These are phyloP conservation scores for Globisporangium echinulatum DNA, from an alignment of 352 stramenopile species.

Conservation along the genomic window DNA sequence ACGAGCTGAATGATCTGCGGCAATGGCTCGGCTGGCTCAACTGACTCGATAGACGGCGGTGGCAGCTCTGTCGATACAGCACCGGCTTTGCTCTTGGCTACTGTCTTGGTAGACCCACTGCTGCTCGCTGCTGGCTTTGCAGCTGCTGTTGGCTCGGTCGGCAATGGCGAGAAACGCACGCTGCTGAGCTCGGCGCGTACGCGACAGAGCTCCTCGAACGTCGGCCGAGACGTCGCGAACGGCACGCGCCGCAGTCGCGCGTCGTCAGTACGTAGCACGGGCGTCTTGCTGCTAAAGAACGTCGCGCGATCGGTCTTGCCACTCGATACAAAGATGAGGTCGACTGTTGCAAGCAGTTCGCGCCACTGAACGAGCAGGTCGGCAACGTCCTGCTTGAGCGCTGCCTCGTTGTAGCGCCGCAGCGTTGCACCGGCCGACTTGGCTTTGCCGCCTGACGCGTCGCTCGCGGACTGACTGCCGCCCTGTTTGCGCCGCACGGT, in stretches of 20 bases:
- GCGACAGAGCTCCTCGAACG: slow-evolving; percentile 79
- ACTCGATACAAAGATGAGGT: slow-evolving; percentile 71
- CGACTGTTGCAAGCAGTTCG: slow-evolving; percentile 29
- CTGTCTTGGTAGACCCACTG: slow-evolving; percentile 2
- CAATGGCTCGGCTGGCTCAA: slow-evolving; percentile 15
- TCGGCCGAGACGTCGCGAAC: slow-evolving; percentile 81
- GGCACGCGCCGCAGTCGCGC: slow-evolving; percentile 68
- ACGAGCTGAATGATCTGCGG: slow-evolving; percentile 41
- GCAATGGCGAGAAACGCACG: slow-evolving; percentile 54
- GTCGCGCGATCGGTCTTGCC: slow-evolving; percentile 65
- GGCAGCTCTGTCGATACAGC: slow-evolving; percentile 1
- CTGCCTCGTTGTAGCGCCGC: slow-evolving; percentile 88
- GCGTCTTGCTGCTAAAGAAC: slow-evolving; percentile 76
- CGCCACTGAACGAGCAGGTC: slow-evolving; percentile 82
- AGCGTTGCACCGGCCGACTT: slow-evolving; percentile 92
- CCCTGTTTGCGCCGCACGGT: slow-evolving; percentile 92
- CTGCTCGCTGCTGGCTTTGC: slow-evolving; percentile 5
- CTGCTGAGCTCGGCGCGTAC: slow-evolving; percentile 66
- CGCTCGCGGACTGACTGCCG: slow-evolving; percentile 86
- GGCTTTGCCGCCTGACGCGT: slow-evolving; percentile 73
- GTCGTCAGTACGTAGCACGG: slow-evolving; percentile 51
- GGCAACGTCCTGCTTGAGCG: slow-evolving; percentile 87
- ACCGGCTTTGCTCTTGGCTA: not conserved
- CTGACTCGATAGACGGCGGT: not conserved
- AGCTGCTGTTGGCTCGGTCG: slow-evolving; percentile 13